Percentiles rank a stretch among this genome's conserved stretches.
phyloP scores from a whole-genome alignment of 192 early-diverging fungal species.

The Mortierella hygrophila region DNA sequence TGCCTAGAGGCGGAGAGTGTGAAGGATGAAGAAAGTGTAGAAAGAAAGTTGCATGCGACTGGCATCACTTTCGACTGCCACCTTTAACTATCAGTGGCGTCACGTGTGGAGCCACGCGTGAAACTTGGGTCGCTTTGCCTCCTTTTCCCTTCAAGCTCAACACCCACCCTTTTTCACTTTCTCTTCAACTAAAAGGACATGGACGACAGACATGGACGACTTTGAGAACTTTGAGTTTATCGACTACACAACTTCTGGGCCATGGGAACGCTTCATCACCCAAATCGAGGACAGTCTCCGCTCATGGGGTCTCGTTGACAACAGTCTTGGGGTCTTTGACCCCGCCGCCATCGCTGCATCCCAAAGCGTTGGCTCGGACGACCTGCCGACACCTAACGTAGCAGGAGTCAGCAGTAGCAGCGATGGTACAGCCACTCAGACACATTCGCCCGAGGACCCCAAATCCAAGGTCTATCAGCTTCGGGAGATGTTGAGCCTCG shows the following conservation, averaged over 20 bases:
- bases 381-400: not conserved
- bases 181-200: not conserved
- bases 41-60: no score
- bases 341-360: not conserved
- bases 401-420: not conserved
- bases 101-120: not conserved
- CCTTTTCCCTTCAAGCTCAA: not conserved
- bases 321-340: slow-evolving; percentile 62
- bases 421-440: not conserved
- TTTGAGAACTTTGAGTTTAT: slow-evolving; percentile 81
- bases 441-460: not conserved
- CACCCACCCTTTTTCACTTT: not conserved
- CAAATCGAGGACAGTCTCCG: slow-evolving; percentile 71
- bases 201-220: slow-evolving; percentile 59
- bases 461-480: slow-evolving; percentile 19
- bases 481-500: slow-evolving; percentile 56
- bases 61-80: no score
- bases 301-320: slow-evolving; percentile 69
- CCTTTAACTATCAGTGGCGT: not conserved
- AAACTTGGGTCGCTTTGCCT: not conserved
- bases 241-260: slow-evolving; percentile 81
- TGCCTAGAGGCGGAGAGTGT: not conserved
- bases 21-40: not conserved
- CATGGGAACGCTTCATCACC: slow-evolving; percentile 77
- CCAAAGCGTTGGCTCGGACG: not conserved